phyloP scores from a whole-genome alignment of 2,329 filamentous ascomycete species.

The Exophiala sideris region DNA sequence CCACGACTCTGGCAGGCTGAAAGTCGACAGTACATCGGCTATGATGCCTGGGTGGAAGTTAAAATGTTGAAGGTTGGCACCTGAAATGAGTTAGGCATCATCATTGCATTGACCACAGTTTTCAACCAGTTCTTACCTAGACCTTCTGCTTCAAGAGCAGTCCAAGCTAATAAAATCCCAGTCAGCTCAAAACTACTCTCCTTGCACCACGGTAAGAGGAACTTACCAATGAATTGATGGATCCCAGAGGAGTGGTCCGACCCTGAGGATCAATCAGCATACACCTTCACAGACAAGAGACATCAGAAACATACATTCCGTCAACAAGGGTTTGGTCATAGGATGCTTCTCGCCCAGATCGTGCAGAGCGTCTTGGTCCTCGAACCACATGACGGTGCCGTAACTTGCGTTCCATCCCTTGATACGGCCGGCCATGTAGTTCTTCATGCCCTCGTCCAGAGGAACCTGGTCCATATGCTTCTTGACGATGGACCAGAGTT shows the following conservation, averaged over 20 bases:
- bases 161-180: conserved; percentile 57
- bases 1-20: conserved; percentile 70
- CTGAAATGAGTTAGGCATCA: too few species aligned
- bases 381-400: conserved; percentile 84
- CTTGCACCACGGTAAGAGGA: not conserved
- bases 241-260: conserved; percentile 74
- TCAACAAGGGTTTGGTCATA: conserved; percentile 74
- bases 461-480: conserved; percentile 17
- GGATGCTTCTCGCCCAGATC: conserved; percentile 53
- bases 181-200: not conserved
- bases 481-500: conserved; percentile 72
- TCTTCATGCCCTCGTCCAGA: conserved; percentile 8
- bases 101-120: too few species aligned
- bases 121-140: conserved; percentile 45
- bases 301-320: conserved; percentile 43
- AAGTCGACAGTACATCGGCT: conserved; percentile 63
- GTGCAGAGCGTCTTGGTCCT: conserved; percentile 67
- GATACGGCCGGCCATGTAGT: conserved; percentile 12
- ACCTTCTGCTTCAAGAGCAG: conserved; percentile 76
- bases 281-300: not conserved
- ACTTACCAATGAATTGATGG: conserved; percentile 52
- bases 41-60: conserved; percentile 70
- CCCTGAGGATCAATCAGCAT: conserved; percentile 40
- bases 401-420: conserved; percentile 52
- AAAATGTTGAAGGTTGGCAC: conserved; percentile 90